Evolutionary conservation across 805 yeast species (phyloP), one percentile per base, ranked within the genome.

Genomic region (Dipodascopsis uninucleata): DNA sequence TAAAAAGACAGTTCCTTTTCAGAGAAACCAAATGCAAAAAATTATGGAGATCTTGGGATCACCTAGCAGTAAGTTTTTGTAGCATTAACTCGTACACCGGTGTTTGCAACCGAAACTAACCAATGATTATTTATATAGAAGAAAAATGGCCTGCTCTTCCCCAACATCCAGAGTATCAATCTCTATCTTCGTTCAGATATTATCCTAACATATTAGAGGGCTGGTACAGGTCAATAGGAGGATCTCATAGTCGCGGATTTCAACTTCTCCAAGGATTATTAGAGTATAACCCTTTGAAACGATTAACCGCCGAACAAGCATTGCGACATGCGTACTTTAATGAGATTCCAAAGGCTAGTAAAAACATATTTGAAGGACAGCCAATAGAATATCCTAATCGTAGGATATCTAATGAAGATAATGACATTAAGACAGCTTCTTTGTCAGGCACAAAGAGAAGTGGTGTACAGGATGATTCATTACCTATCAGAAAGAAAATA

Each of bases 1-100:
- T 55, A 90, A 88, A 60, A 89, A 90, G 60, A 82, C 80, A 44
- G 89, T 90, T 3, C 97, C 97, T 2, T 93, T 93, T 65, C 98
- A 93, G 64, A 80, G 83, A 46, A 89, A 85, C 61, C 99, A 93
- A 67, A 74, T 90, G 61, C 83, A 85, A 58, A 88, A 87, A 61
- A 89, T 93, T 20, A 71, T 93, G 22, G 97, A 93, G 63, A 82
- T 93, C n/a, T 66, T 93, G 50, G 99, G 99, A 0, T 79, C 95
- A 0, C 99, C 99, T 0, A 77, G 76, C 3, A 59, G 58, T 20
- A 49, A 36, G 57, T 33, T 5, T 12, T n/a, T n/a, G n/a, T n/a
- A n/a, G n/a, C n/a, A n/a, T n/a, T n/a, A 20, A 14, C 35, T 12
- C 18, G 16, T 32, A 10, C 16, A n/a, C 21, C 21, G 7, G 18